These are phyloP conservation scores for Coemansia sp. DNA, from an alignment of 192 early-diverging fungal genomes.

Conservation along the genomic window DNA sequence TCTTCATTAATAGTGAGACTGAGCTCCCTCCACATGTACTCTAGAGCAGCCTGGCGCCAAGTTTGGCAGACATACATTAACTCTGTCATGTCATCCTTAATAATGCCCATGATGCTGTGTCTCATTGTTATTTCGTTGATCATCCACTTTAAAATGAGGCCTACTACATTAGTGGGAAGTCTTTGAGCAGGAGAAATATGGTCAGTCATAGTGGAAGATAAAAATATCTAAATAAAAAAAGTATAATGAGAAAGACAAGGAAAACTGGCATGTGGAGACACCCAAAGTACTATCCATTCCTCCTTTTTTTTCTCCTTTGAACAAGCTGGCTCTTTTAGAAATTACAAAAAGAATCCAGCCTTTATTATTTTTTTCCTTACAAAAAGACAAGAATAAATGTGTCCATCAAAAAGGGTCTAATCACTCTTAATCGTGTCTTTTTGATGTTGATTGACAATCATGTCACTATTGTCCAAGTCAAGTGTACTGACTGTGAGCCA, in stretches of 20 bases:
- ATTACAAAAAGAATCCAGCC: neutral
- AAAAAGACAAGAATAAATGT: too few relatives aligned
- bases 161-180: neutral
- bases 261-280: neutral
- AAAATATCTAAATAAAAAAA: neutral
- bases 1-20: neutral
- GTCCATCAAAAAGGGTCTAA: too few relatives aligned
- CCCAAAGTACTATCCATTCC: neutral
- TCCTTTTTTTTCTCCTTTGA: neutral
- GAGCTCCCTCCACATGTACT: neutral
- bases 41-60: neutral
- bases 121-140: neutral
- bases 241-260: neutral
- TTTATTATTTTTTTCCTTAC: too few relatives aligned
- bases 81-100: neutral
- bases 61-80: neutral
- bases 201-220: neutral
- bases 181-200: neutral
- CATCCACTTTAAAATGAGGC: neutral
- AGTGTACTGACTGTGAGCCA: too few relatives aligned
- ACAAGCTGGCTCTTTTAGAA: neutral
- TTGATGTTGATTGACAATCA: too few relatives aligned
- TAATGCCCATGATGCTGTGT: slow-evolving; percentile 1
- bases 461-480: too few relatives aligned
- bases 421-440: too few relatives aligned